A percentile compares a stretch with the other conserved stretches of the same genome.
Evolutionary conservation across 208 protist genomes (phyloP).

Genomic region (Angomonas deanei): DNA sequence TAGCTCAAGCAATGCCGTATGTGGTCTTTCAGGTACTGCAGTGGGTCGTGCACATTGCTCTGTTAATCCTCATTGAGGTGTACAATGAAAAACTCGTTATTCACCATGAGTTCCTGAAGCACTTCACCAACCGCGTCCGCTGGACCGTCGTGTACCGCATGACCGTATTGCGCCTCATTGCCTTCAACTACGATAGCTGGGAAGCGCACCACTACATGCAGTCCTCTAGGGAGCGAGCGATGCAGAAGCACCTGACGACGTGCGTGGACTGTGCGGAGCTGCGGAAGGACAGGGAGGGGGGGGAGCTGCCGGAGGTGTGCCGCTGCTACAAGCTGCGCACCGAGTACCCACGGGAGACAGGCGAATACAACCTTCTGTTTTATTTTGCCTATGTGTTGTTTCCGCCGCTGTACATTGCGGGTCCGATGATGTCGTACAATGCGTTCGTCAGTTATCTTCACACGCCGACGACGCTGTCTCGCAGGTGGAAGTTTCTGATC

Average conservation of each 20-base stretch:
- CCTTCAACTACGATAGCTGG: constrained; percentile 52
- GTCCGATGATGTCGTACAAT: constrained; percentile 83
- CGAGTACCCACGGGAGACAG: constrained; percentile 21
- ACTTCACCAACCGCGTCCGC: constrained; percentile 1
- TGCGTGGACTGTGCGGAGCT: constrained; percentile 43
- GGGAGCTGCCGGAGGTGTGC: constrained; percentile 13
- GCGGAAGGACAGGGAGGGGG: constrained; percentile 9
- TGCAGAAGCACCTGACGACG: constrained; percentile 26
- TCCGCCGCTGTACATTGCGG: constrained; percentile 80
- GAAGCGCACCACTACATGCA: constrained; percentile 19
- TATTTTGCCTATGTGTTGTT: constrained; percentile 88
- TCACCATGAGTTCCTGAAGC: neutral
- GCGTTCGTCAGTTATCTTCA: constrained; percentile 68
- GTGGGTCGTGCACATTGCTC: neutral
- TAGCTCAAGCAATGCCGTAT: neutral
- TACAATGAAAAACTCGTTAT: neutral
- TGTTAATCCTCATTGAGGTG: neutral
- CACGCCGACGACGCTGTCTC: constrained; percentile 31
- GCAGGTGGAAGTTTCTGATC: neutral
- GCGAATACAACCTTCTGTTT: constrained; percentile 40
- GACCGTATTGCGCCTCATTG: constrained; percentile 67
- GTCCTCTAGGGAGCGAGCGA: neutral
- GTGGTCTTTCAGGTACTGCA: neutral
- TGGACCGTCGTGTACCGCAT: constrained; percentile 81
- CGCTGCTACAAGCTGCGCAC: constrained; percentile 45